Conservation (phyloP, 2,329 filamentous ascomycete species). For the Penicillium vulpinum region DNA sequence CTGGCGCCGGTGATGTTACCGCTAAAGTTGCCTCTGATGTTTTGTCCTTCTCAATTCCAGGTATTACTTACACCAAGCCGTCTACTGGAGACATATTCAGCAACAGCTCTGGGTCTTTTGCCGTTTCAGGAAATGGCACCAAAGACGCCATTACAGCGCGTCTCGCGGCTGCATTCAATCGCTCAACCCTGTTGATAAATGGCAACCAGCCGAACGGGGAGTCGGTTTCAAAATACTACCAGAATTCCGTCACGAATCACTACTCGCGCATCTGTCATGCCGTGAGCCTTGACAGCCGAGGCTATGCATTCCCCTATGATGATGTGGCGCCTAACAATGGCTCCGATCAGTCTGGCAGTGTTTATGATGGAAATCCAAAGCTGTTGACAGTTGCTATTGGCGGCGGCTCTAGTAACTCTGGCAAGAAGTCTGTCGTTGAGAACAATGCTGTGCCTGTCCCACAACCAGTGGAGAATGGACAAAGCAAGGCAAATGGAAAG, state of each 20-base stretch:
- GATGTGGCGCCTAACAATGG: constrained; percentile 61
- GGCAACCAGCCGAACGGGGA: constrained; percentile 56
- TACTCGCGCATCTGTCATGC: constrained; percentile 66
- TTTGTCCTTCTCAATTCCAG: constrained; percentile 48
- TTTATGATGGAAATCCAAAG: constrained; percentile 58
- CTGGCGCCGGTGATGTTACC: constrained; percentile 54
- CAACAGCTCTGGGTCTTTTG: constrained; percentile 64
- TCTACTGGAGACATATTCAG: constrained; percentile 64
- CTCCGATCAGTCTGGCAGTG: constrained; percentile 62
- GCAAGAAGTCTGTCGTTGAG: neutral
- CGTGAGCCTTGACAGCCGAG: constrained; percentile 58
- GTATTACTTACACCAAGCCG: constrained; percentile 57
- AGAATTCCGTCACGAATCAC: constrained; percentile 60
- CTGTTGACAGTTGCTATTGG: constrained; percentile 60
- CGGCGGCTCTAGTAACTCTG: constrained; percentile 30
- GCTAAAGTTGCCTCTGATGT: constrained; percentile 49
- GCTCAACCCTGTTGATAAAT: constrained; percentile 63
- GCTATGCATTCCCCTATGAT: constrained; percentile 72
- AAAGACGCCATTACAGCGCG: constrained; percentile 68
- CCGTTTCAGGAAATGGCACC: constrained; percentile 43
- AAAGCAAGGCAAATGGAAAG: neutral
- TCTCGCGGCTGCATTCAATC: constrained; percentile 74
- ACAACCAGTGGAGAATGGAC: neutral
- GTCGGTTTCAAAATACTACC: constrained; percentile 55
- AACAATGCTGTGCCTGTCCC: neutral